Evolutionary conservation across 352 stramenopile genomes (phyloP).

Genomic region (Phytophthora melonis): DNA sequence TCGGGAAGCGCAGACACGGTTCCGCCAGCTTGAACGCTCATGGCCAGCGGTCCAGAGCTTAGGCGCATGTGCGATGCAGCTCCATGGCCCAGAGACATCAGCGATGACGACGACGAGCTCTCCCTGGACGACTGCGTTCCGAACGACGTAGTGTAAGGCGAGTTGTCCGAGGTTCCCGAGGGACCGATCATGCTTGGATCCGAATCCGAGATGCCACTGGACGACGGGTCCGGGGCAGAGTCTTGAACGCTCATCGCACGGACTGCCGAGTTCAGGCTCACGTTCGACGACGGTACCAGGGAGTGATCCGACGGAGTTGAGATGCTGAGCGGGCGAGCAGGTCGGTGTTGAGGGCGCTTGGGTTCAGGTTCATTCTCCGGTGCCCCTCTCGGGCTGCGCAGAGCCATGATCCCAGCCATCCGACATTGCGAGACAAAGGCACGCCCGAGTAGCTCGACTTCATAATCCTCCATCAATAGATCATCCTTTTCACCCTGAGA

Average conservation of each 20-base stretch:
- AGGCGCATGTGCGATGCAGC: too few species aligned
- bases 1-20: neutral
- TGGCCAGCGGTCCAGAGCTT: neutral
- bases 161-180: neutral
- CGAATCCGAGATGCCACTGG: neutral
- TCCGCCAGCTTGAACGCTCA: neutral
- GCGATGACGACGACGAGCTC: neutral
- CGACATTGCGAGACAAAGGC: neutral
- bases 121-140: neutral
- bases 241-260: neutral
- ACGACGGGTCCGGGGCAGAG: neutral
- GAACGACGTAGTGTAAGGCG: neutral
- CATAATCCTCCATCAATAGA: conserved; percentile 3
- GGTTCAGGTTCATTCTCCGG: neutral
- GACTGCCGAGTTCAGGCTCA: neutral
- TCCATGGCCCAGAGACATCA: neutral
- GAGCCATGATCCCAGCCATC: neutral
- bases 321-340: neutral
- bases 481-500: neutral
- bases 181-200: neutral
- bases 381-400: neutral
- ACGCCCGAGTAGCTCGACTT: neutral
- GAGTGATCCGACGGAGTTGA: conserved; percentile 1
- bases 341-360: neutral
- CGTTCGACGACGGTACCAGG: neutral